Percentiles rank a stretch among this genome's conserved stretches.
phyloP scores from a whole-genome alignment of 768 basidiomycete species.

The Leccinum longicurvipes region DNA sequence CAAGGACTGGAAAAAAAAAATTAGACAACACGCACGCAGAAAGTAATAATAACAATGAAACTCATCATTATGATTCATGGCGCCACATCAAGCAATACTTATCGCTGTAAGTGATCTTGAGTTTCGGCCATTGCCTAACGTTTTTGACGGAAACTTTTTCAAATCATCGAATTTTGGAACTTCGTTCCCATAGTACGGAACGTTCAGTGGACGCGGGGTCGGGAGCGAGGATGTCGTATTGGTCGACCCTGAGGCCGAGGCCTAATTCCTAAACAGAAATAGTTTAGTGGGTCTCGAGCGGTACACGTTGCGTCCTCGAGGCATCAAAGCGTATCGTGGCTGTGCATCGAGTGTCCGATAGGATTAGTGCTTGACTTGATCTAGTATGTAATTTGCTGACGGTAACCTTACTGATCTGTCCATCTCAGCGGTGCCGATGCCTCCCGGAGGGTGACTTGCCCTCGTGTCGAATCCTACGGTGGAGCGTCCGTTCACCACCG shows the following conservation, averaged over 20 bases:
- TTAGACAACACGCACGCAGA: neutral
- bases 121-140: neutral
- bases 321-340: conserved; percentile 17
- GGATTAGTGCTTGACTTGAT: neutral
- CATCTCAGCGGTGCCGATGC: neutral
- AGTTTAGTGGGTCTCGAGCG: neutral
- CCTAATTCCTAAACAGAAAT: neutral
- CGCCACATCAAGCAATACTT: neutral
- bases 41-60: neutral
- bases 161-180: neutral
- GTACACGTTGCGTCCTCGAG: conserved; percentile 24
- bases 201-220: neutral
- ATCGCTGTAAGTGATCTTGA: neutral
- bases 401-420: neutral
- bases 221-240: neutral
- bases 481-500: neutral
- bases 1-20: conserved; percentile 51
- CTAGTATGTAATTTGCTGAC: neutral
- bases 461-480: conserved; percentile 9
- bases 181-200: neutral
- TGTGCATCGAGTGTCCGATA: conserved; percentile 1
- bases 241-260: neutral
- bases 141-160: too few species aligned
- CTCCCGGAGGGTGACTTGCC: neutral
- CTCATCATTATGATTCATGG: neutral